phyloP scores from a whole-genome alignment of 2,329 filamentous ascomycete genomes.

The Alternaria panax region DNA sequence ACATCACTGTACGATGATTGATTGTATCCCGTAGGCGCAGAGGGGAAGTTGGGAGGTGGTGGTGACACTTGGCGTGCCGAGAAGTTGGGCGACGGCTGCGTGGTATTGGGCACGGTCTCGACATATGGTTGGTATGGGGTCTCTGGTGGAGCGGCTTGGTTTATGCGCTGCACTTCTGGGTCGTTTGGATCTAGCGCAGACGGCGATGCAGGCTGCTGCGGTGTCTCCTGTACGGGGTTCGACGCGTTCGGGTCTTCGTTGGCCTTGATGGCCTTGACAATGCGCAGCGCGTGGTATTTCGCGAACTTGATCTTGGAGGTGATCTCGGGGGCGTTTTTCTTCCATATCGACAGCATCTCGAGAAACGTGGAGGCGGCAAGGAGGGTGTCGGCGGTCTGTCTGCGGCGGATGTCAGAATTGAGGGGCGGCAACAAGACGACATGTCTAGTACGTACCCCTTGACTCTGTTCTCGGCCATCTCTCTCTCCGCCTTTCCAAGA shows the following conservation, averaged over 20 bases:
- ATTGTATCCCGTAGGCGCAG: slow-evolving; percentile 42
- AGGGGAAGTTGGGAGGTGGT: slow-evolving; percentile 48
- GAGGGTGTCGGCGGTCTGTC: slow-evolving; percentile 92
- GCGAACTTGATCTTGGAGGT: slow-evolving; percentile 92
- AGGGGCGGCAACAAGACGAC: not conserved
- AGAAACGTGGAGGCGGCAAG: slow-evolving; percentile 92
- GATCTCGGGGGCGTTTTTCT: slow-evolving; percentile 74
- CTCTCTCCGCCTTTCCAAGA: slow-evolving; percentile 82
- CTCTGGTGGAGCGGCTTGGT: slow-evolving; percentile 41
- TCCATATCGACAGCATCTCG: slow-evolving; percentile 85
- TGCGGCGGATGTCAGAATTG: slow-evolving; percentile 44
- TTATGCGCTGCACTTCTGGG: slow-evolving; percentile 67
- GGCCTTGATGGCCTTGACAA: slow-evolving; percentile 87
- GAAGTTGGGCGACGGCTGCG: slow-evolving; percentile 52
- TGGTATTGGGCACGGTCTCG: slow-evolving; percentile 67
- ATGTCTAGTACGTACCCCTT: slow-evolving; percentile 65
- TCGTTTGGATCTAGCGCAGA: slow-evolving; percentile 68
- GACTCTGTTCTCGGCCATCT: slow-evolving; percentile 82
- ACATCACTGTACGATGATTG: slow-evolving; percentile 56
- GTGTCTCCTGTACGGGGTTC: slow-evolving; percentile 73
- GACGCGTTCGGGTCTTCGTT: slow-evolving; percentile 91
- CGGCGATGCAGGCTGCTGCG: slow-evolving; percentile 42
- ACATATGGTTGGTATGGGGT: slow-evolving; percentile 60
- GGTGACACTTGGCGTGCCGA: slow-evolving; percentile 58
- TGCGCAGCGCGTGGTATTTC: slow-evolving; percentile 93